Conservation (phyloP, 495 filamentous ascomycete genomes). For the Penicillium ucsense region DNA sequence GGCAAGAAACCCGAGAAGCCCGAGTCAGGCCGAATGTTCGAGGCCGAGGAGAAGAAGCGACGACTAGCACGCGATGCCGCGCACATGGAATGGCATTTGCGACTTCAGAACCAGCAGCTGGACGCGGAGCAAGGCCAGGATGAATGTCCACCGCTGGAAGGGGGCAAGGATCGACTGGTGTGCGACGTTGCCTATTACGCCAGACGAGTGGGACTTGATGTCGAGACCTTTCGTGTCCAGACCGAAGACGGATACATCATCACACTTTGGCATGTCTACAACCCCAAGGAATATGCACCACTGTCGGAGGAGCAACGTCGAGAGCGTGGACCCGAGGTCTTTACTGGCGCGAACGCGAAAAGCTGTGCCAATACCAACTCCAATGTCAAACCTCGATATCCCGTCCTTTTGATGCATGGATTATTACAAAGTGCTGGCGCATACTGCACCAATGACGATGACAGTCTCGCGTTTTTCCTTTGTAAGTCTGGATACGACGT, state of each 20-base stretch:
- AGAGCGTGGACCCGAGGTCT: constrained; percentile 24
- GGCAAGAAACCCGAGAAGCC: constrained; percentile 53
- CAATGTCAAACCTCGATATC: constrained; percentile 56
- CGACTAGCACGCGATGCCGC: constrained; percentile 43
- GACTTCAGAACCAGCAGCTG: constrained; percentile 25
- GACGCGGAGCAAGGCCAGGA: constrained; percentile 32
- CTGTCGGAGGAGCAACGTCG: constrained; percentile 29
- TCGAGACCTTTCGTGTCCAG: constrained; percentile 74
- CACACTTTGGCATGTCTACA: constrained; percentile 79
- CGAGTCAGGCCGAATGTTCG: constrained; percentile 52
- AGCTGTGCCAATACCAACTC: constrained; percentile 1
- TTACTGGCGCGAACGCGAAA: constrained; percentile 14
- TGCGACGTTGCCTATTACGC: constrained; percentile 86
- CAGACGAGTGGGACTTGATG: constrained; percentile 74
- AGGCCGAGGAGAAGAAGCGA: constrained; percentile 55
- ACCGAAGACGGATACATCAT: constrained; percentile 95
- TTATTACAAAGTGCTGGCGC: constrained; percentile 80
- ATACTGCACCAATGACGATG: constrained; percentile 85
- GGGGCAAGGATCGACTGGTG: constrained; percentile 65
- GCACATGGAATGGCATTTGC: constrained; percentile 50
- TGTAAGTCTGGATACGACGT: constrained; percentile 93
- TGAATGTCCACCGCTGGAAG: constrained; percentile 63
- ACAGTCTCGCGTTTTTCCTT: constrained; percentile 83
- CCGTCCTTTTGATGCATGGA: constrained; percentile 81
- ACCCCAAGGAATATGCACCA: constrained; percentile 61